Percentiles rank a stretch among this genome's conserved stretches.
Conservation (phyloP, 768 basidiomycete genomes). For the Infundibulicybe gibba region DNA sequence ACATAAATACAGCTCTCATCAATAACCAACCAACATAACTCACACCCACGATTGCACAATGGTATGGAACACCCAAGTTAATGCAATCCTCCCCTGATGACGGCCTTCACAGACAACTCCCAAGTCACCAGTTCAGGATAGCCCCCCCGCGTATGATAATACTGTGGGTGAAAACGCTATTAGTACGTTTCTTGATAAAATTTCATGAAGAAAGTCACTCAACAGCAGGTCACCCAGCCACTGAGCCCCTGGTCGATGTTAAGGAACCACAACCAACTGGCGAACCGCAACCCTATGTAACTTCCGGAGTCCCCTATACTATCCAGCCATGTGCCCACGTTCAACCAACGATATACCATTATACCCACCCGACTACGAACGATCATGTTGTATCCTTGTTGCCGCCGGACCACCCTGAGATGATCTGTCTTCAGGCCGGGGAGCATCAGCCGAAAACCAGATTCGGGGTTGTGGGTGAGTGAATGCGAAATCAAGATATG, state of each 20-base stretch:
- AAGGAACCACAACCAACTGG: not conserved
- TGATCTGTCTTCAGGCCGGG: slow-evolving; percentile 80
- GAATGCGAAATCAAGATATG: not conserved
- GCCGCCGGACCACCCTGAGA: slow-evolving; percentile 78
- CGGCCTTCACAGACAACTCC: not conserved
- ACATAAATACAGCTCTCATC: too few species aligned
- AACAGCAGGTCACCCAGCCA: not conserved
- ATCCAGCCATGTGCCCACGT: too few species aligned
- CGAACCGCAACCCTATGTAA: not conserved
- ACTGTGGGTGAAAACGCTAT: slow-evolving; percentile 21
- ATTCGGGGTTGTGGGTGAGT: slow-evolving; percentile 69
- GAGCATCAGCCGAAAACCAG: slow-evolving; percentile 59
- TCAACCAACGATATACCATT: slow-evolving; percentile 60
- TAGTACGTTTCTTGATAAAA: slow-evolving; percentile 17
- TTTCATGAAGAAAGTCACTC: not conserved
- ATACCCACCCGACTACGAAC: slow-evolving; percentile 58
- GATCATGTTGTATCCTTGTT: slow-evolving; percentile 58
- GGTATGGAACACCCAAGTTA: too few species aligned
- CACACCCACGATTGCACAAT: too few species aligned
- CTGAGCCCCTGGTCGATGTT: not conserved
- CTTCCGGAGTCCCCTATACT: too few species aligned
- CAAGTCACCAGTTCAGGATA: slow-evolving; percentile 4
- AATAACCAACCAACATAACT: too few species aligned
- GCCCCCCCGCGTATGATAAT: slow-evolving; percentile 48
- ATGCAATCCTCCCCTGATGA: too few species aligned